Conservation (phyloP, 2,329 filamentous ascomycete genomes). For the Periconia macrospinosa region DNA sequence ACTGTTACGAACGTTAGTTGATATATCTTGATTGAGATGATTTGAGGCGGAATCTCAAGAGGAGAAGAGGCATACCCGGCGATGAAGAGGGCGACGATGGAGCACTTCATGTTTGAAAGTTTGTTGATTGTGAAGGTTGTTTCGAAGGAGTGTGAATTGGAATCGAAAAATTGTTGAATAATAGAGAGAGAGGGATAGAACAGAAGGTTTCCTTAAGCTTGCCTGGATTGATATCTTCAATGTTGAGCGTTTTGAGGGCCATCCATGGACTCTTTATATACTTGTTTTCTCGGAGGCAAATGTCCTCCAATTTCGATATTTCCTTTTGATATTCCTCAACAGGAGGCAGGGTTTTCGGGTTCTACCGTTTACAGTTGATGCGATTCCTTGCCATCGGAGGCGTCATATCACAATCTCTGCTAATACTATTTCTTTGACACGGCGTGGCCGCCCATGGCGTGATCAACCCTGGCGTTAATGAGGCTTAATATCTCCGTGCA, state of each 20-base stretch:
- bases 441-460: neutral
- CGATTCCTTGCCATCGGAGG: neutral
- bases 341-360: neutral
- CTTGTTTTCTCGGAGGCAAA: neutral
- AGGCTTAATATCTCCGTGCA: neutral
- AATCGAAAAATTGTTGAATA: neutral
- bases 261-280: neutral
- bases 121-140: neutral
- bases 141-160: neutral
- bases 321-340: neutral
- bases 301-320: neutral
- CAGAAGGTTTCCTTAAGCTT: neutral
- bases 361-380: neutral
- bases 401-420: neutral
- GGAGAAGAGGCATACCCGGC: slow-evolving; percentile 2
- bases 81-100: slow-evolving; percentile 8
- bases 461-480: neutral
- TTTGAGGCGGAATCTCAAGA: neutral
- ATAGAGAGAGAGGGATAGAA: neutral
- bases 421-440: neutral
- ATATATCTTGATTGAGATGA: neutral
- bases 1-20: slow-evolving; percentile 4
- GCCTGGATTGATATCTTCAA: neutral
- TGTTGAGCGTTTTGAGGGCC: too few species aligned
- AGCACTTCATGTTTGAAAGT: slow-evolving; percentile 8